These are phyloP conservation scores for Termitomyces sp. DNA, from an alignment of 768 basidiomycete genomes.

Conservation along the genomic window DNA sequence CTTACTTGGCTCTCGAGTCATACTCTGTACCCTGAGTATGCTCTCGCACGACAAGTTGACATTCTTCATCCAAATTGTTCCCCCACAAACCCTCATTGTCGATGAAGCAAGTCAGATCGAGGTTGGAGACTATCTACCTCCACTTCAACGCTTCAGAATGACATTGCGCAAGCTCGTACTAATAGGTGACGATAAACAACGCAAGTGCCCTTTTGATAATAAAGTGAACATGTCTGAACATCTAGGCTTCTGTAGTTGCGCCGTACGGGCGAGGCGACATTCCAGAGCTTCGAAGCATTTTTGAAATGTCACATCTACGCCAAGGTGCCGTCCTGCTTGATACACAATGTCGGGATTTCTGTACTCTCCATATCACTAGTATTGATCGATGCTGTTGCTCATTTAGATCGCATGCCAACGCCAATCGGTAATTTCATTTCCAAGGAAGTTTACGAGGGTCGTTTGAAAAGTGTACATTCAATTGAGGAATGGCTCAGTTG, in stretches of 20 bases:
- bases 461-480: constrained; percentile 41
- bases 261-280: constrained; percentile 57
- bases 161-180: constrained; percentile 39
- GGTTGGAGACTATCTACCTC: constrained; percentile 37
- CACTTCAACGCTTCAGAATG: constrained; percentile 27
- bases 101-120: constrained; percentile 57
- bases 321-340: constrained; percentile 40
- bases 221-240: background rate
- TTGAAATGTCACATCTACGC: constrained; percentile 50
- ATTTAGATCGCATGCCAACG: constrained; percentile 55
- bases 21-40: constrained; percentile 68
- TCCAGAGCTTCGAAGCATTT: constrained; percentile 47
- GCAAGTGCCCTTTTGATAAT: constrained; percentile 21
- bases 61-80: constrained; percentile 22
- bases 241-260: constrained; percentile 39
- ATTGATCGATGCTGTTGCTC: background rate
- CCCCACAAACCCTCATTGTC: constrained; percentile 35
- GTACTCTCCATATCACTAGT: background rate
- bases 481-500: constrained; percentile 34
- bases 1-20: constrained; percentile 38
- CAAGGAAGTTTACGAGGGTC: constrained; percentile 44
- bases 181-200: constrained; percentile 50
- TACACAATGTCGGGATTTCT: constrained; percentile 48
- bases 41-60: constrained; percentile 32
- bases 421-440: constrained; percentile 61